These are phyloP conservation scores for Trypanosoma cruzi DNA, from an alignment of 208 protist species.

Conservation along the genomic window DNA sequence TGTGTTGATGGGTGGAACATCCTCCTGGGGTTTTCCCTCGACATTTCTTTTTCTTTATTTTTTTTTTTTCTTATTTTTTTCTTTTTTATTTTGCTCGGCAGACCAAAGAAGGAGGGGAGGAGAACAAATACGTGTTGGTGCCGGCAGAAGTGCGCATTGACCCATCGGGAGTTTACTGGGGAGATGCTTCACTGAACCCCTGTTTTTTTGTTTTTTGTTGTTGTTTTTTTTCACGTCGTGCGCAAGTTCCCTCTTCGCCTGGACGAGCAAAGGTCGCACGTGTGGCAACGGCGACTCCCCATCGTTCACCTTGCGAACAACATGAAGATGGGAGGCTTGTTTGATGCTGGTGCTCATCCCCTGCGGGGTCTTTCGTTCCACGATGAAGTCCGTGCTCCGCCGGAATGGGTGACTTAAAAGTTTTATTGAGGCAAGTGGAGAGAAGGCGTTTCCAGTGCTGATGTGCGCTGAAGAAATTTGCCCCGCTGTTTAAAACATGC, in stretches of 20 bases:
- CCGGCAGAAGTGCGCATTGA: constrained; percentile 36
- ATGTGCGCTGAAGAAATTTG: constrained; percentile 16
- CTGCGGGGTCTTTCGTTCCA: constrained; percentile 13
- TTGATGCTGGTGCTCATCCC: constrained; percentile 21
- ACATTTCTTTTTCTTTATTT: constrained; percentile 27
- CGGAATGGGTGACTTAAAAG: constrained; percentile 28
- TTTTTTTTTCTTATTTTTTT: constrained; percentile 23
- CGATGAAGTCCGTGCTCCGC: constrained; percentile 8
- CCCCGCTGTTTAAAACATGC: constrained; percentile 19
- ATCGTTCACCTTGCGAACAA: constrained; percentile 35
- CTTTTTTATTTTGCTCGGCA: constrained; percentile 13
- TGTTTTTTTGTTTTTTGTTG: no score
- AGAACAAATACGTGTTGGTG: no score
- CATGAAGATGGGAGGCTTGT: constrained; percentile 39
- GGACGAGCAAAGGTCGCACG: constrained; percentile 20
- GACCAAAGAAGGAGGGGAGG: no score
- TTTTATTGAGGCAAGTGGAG: constrained; percentile 27
- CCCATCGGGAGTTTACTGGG: constrained; percentile 37
- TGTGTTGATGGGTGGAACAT: constrained; percentile 33
- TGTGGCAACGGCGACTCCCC: constrained; percentile 29
- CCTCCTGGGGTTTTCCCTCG: constrained; percentile 34
- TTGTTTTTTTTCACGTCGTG: constrained; percentile 30
- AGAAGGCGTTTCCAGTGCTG: constrained; percentile 33
- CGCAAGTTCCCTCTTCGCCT: constrained; percentile 37
- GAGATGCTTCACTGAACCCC: constrained; percentile 34